Evolutionary conservation across 371 early-diverging fungal species (phyloP), one percentile per base, ranked within the genome.

Genomic region (Dipsacomyces acuminosporus): DNA sequence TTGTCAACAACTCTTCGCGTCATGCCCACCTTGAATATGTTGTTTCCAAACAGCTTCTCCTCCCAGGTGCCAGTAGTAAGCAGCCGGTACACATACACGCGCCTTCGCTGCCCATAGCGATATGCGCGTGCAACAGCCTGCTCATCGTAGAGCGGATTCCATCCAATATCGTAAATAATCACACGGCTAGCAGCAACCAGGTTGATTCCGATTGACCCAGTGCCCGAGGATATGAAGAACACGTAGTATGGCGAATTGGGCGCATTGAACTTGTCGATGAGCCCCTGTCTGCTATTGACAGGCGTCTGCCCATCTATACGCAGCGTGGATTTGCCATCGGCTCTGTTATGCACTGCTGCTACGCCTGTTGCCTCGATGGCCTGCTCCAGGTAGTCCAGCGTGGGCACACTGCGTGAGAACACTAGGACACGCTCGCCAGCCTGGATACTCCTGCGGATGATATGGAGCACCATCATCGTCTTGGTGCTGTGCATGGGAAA

Each of bases 121-220:
- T 87, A 91, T 2, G 84, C 83, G 21, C 94, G 76, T 2, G 90
- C 92, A 41, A 94, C 82, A 8, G 89, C 91, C 71, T 96, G 96
- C 36, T 94, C 84, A 63, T 91, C 91, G 61, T 83, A 83, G 51
- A 83, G 82, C n/a, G 99, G 99, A 65, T 96, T 96, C 94, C 96
- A 98, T 40, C 91, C 95, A 41, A 87, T 79, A 71, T 96, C 99
- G 55, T 86, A 81, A 19, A 98, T 64, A 13, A 98, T 82, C 9
- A 96, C 88, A 2, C 90, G 81, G 64, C 83, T 93, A 3, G 97
- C 97, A 5, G 86, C 78, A 1, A 81, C 76, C n/a, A 96, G 61
- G 65, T 96, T 98, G 22, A 96, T 77, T 8, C 97, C 97, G 21
- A 93, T 76, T 6, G 89, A 87, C 6, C 92, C 96, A 1, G 82